phyloP scores from a whole-genome alignment of 2,329 filamentous ascomycete genomes.

The Berkeleyomyces basicola region DNA sequence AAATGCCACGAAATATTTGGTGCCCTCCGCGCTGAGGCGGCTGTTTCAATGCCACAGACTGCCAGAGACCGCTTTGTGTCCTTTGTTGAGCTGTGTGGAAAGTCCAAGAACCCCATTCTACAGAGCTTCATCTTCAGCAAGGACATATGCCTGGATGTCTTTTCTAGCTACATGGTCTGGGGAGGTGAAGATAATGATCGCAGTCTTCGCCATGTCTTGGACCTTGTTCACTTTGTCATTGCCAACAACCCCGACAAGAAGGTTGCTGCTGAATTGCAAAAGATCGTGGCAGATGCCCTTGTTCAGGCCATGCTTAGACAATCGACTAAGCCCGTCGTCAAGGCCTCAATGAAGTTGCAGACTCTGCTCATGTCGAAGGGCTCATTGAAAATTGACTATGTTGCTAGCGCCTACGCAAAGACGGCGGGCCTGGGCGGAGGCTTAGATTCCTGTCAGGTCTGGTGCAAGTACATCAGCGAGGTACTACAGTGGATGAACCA shows the following conservation, averaged over 20 bases:
- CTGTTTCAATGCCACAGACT: slow-evolving; percentile 8
- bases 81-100: slow-evolving; percentile 43
- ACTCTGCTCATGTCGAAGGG: slow-evolving; percentile 48
- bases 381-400: slow-evolving; percentile 32
- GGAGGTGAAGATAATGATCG: slow-evolving; percentile 49
- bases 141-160: slow-evolving; percentile 32
- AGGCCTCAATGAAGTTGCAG: slow-evolving; percentile 51
- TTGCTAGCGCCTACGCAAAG: slow-evolving; percentile 27
- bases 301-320: slow-evolving; percentile 43
- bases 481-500: slow-evolving; percentile 40
- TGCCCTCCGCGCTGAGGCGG: slow-evolving; percentile 32
- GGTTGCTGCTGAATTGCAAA: slow-evolving; percentile 26
- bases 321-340: slow-evolving; percentile 46
- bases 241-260: slow-evolving; percentile 30
- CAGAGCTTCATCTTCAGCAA: slow-evolving; percentile 35
- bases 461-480: slow-evolving; percentile 34
- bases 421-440: slow-evolving; percentile 18
- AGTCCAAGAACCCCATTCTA: slow-evolving; percentile 28
- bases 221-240: slow-evolving; percentile 37
- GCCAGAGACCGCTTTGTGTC: slow-evolving; percentile 12
- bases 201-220: slow-evolving; percentile 45
- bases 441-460: slow-evolving; percentile 25
- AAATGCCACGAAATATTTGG: slow-evolving; percentile 31
- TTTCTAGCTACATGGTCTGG: slow-evolving; percentile 49
- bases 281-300: slow-evolving; percentile 32